Base-by-base conservation (phyloP, 805 yeast species). In the Phaffomyces opuntiae region DNA sequence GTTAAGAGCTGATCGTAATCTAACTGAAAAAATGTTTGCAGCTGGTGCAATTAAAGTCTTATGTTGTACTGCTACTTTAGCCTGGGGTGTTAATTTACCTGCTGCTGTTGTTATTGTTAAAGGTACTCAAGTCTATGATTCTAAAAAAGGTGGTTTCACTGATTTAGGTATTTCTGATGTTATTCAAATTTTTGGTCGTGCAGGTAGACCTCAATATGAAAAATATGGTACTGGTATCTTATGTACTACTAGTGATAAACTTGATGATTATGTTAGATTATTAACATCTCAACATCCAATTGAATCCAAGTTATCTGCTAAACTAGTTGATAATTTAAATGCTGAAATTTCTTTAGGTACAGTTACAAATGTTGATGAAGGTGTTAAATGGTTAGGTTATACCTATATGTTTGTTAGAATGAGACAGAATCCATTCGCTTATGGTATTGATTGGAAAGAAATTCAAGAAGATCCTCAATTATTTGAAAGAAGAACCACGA, bases 61-160 rank as follows among this genome's bases (percentile, higher is more conserved):
- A 16, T 85, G 95, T 57, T 89, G 96, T 74, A 93, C 99, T 3
- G 96, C 99, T 0, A 93, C 99, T 0, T 75, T 93, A 48, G 99
- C 99, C 0, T 93, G 99, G 99, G 99, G 99, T 76, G 98, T 93
- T 17, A 93, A 93, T 60, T 70, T 93, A 48, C 99, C 99, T 2
- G 99, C 99, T 7, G 97, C 96, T 2, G 96, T 89, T 36, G 99
- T 93, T 19, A 87, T 93, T 51, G 81, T 93, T 31, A 93, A 93
- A 58, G 99, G 99, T 0, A 93, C 99, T 0, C 96, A 91, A 59
- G 89, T 93, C 0, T 93, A 93, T 60, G 95, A 93, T 61, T 75
- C 98, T 0, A 87, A 90, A 61, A 84, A 83, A 44, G 99, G 99
- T 74, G 99, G 99, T 0, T 87, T 81, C 59, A 78, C 83, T 3